Conservation (phyloP, 352 stramenopile genomes). For the Globisporangium paddicum region DNA sequence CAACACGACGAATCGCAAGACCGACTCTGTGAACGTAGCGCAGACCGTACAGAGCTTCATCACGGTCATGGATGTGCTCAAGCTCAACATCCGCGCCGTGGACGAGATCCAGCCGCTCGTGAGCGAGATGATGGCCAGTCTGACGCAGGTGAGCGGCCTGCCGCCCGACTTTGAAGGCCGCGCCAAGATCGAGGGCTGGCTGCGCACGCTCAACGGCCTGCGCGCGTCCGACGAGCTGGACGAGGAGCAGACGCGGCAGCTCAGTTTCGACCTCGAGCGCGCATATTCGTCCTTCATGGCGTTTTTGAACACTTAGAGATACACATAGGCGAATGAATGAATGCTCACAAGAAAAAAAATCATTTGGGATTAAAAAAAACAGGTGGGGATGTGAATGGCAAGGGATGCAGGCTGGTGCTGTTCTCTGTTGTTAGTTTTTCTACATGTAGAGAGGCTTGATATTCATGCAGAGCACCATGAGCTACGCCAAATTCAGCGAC, state of each 20-base stretch:
- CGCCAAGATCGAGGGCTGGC: conserved; percentile 93
- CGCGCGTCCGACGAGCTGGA: conserved; percentile 94
- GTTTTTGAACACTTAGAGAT: conserved; percentile 64
- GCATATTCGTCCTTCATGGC: conserved; percentile 95
- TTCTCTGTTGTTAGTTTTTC: background rate
- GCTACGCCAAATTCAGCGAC: background rate
- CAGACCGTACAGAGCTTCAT: conserved; percentile 98
- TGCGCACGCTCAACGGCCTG: conserved; percentile 95
- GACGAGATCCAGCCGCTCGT: conserved; percentile 97
- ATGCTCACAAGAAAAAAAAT: background rate
- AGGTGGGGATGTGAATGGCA: background rate
- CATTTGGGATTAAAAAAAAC: conserved; percentile 2
- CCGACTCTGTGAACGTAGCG: conserved; percentile 88
- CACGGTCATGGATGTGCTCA: conserved; percentile 97
- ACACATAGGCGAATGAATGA: background rate
- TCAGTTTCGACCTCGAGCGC: conserved; percentile 95
- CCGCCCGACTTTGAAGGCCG: conserved; percentile 93
- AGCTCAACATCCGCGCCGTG: conserved; percentile 96
- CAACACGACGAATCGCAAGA: conserved; percentile 77
- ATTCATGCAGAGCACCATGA: background rate
- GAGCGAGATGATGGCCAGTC: conserved; percentile 94
- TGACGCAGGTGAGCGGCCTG: conserved; percentile 93
- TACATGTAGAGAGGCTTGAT: background rate
- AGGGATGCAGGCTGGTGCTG: background rate
- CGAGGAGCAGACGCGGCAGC: conserved; percentile 93